Conservation (phyloP, 139 green algal species). For the Asterochloris sp. region DNA sequence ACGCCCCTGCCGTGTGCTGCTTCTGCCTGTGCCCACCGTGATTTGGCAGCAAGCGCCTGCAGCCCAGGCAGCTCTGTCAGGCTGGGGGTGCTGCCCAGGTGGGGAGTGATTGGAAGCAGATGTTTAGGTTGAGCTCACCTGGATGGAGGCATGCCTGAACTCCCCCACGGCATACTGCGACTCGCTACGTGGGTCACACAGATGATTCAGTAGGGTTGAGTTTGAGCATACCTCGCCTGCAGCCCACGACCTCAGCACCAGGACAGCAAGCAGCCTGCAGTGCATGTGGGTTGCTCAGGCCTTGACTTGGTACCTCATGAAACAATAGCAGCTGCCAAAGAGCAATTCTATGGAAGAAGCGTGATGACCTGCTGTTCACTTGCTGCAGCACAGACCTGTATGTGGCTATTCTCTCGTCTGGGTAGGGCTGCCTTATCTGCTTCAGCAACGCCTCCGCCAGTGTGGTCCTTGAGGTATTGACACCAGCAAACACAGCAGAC, state of each 20-base stretch:
- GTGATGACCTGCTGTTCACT: not conserved
- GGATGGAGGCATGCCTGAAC: slow-evolving; percentile 12
- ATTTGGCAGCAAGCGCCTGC: no score
- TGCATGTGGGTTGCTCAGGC: no score
- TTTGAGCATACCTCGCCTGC: slow-evolving; percentile 5
- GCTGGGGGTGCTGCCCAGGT: no score
- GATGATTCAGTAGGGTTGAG: not conserved
- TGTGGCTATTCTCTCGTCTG: slow-evolving; percentile 3
- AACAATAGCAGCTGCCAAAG: no score
- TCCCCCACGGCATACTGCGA: not conserved
- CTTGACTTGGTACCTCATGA: no score
- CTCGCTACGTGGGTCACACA: slow-evolving; percentile 6
- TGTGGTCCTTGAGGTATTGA: no score
- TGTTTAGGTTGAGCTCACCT: not conserved
- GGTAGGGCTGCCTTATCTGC: slow-evolving; percentile 9
- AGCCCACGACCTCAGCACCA: not conserved
- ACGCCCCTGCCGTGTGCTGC: no score
- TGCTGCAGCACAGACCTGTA: not conserved
- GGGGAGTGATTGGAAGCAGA: no score
- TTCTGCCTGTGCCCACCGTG: no score
- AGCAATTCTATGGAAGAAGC: no score
- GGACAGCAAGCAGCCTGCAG: slow-evolving; percentile 5
- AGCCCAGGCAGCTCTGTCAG: no score
- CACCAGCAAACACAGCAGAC: not conserved
- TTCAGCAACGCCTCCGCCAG: not conserved